Percentiles rank a stretch among this genome's conserved stretches.
Evolutionary conservation across 2,329 filamentous ascomycete species (phyloP).

Genomic region (Blastomyces percursus): DNA sequence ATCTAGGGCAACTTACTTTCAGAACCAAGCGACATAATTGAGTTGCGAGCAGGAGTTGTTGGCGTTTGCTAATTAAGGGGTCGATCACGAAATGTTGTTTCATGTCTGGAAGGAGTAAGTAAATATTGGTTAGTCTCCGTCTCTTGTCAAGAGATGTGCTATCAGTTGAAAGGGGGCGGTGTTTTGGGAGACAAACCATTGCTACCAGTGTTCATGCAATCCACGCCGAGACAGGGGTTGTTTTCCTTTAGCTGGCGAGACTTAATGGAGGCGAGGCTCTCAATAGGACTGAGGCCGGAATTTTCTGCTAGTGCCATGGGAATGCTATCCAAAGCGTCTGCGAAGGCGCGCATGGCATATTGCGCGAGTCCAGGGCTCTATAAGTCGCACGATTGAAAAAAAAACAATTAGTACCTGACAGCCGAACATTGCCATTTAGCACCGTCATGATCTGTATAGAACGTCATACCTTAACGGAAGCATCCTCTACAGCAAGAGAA

Average conservation of each 20-base stretch:
- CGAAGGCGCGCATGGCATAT: slow-evolving; percentile 97
- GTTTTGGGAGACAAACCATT: slow-evolving; percentile 49
- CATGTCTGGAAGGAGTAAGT: slow-evolving; percentile 57
- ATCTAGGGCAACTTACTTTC: slow-evolving; percentile 48
- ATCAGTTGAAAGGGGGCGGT: neutral
- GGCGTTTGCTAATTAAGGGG: slow-evolving; percentile 93
- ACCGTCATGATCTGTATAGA: neutral
- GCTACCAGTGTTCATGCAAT: slow-evolving; percentile 92
- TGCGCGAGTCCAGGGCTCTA: slow-evolving; percentile 91
- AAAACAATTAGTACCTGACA: neutral
- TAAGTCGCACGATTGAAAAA: slow-evolving; percentile 3
- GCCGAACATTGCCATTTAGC: neutral
- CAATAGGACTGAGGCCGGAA: slow-evolving; percentile 89
- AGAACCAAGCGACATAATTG: slow-evolving; percentile 97
- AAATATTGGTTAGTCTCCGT: slow-evolving; percentile 8
- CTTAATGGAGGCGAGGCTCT: slow-evolving; percentile 90
- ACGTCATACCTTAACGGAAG: slow-evolving; percentile 58
- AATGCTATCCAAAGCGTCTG: slow-evolving; percentile 83
- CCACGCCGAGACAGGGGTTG: slow-evolving; percentile 71
- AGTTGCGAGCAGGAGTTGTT: slow-evolving; percentile 90
- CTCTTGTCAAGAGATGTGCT: neutral
- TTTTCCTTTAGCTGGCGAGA: slow-evolving; percentile 87
- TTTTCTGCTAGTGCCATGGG: slow-evolving; percentile 97
- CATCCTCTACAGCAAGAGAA: slow-evolving; percentile 90
- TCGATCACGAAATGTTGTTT: slow-evolving; percentile 97